Percentiles rank a stretch among this genome's conserved stretches.
Evolutionary conservation across 1,284 basidiomycete species (phyloP).

Genomic region (Ganoderma leucocontextum): DNA sequence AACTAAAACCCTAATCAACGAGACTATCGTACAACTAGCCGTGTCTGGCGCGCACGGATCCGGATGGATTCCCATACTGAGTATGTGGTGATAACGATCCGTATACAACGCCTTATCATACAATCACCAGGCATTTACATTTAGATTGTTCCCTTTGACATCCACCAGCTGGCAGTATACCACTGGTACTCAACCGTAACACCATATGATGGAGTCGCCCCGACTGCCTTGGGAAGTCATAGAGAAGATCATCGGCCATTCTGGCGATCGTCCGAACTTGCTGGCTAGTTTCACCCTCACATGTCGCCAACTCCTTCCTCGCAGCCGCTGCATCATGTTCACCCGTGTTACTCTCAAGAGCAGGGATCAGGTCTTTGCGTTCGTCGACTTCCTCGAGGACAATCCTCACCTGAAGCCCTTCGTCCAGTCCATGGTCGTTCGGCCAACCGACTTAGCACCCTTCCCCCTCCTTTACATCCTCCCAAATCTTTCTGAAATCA

Average conservation of each 20-base stretch:
- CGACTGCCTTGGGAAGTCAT: conserved; percentile 1
- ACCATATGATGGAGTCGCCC: not conserved
- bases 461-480: not conserved
- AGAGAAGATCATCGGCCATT: not conserved
- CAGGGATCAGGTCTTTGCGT: not conserved
- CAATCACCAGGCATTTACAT: too few relatives aligned
- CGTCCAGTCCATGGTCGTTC: not conserved
- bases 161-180: too few relatives aligned
- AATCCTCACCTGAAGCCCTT: not conserved
- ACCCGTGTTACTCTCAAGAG: not conserved
- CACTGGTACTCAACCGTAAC: too few relatives aligned
- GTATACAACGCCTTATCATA: too few relatives aligned
- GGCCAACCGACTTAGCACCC: not conserved
- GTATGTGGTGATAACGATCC: too few relatives aligned
- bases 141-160: too few relatives aligned
- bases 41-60: too few relatives aligned
- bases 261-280: not conserved
- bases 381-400: not conserved
- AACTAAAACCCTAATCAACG: too few relatives aligned
- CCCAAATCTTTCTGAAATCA: not conserved
- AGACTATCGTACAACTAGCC: too few relatives aligned
- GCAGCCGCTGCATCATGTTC: not conserved
- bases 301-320: conserved; percentile 1
- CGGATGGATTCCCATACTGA: too few relatives aligned
- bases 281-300: not conserved